Evolutionary conservation across 495 filamentous ascomycete species (phyloP), one percentile per base, ranked within the genome.

Genomic region (Hypoxylon rickii): DNA sequence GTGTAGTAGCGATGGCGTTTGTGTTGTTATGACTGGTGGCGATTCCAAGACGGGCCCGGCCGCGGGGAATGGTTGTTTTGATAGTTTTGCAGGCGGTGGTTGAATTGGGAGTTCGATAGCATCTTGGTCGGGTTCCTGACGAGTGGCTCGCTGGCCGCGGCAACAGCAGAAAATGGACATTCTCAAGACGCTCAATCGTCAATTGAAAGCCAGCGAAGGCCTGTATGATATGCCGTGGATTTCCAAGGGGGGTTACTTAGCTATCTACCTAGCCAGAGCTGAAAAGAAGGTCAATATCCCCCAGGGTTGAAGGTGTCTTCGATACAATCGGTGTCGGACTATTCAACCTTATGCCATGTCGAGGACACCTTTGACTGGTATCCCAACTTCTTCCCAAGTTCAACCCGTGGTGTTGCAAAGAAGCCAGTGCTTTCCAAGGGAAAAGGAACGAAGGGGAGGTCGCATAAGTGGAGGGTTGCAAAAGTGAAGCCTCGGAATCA

Each of bases 131-230:
- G 49, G 54, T 33, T 58, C 63, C 44, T n/a, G 42, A 22, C 10
- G 7, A 41, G 34, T 26, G 17, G 49, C 16, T 46, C 69, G 71
- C 40, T 61, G 36, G 16, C 63, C 55, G 49, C 61, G 55, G 50
- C 67, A 76, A 36, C 72, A 76, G 54, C 72, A 76, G 44, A 76
- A 61, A 44, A 73, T 63, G 36, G 70, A 61, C 73, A 76, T 76
- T 33, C 33, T 69, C 38, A 6, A 32, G 29, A 47, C 48, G 53
- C 38, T 41, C 38, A 15, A 55, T n/a, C n/a, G n/a, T n/a, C n/a
- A n/a, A 43, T 31, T 51, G 41, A 20, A 44, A 47, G 26, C 8
- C 45, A 40, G 36, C 43, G 50, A 13, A 24, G 53, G 32, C 15
- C 26, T 32, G 39, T 43, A 13, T 51, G 46, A 54, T 34, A 53